Conservation (phyloP, 352 stramenopile species). For the Pythium aquatile region DNA sequence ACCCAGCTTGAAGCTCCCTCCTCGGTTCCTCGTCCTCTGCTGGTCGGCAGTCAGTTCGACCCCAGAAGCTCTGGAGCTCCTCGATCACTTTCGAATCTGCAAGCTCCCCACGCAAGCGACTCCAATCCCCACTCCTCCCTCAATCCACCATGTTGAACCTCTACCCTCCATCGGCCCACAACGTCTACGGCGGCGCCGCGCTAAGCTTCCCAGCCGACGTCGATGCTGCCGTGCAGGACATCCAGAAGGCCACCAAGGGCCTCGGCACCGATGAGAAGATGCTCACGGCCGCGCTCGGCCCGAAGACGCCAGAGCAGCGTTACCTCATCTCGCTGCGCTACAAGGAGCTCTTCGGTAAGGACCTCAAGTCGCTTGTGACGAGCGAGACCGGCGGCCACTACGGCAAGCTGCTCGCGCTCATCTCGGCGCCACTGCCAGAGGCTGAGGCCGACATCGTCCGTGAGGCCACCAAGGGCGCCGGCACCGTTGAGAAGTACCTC, state of each 20-base stretch:
- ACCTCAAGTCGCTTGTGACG: constrained; percentile 59
- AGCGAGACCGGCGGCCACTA: constrained; percentile 65
- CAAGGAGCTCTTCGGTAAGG: constrained; percentile 54
- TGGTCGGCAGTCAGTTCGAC: background rate
- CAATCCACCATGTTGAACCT: constrained; percentile 65
- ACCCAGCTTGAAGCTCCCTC: constrained; percentile 17
- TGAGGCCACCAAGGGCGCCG: constrained; percentile 61
- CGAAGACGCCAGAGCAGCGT: constrained; percentile 56
- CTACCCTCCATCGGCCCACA: constrained; percentile 68
- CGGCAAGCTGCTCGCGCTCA: constrained; percentile 58
- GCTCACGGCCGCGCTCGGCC: constrained; percentile 46
- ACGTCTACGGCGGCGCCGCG: constrained; percentile 47
- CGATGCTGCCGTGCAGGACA: constrained; percentile 49
- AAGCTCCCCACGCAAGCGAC: constrained; percentile 7
- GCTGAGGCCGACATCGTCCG: constrained; percentile 62
- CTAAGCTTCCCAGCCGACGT: constrained; percentile 47
- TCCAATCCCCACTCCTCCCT: constrained; percentile 5
- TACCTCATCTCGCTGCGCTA: constrained; percentile 69
- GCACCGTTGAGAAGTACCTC: constrained; percentile 72
- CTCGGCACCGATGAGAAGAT: constrained; percentile 60
- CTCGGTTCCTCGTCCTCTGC: background rate
- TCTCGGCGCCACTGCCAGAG: constrained; percentile 55
- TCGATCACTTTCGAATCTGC: constrained; percentile 34
- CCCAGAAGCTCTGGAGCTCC: background rate
- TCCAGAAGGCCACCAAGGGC: constrained; percentile 65